Percentiles rank a stretch among this genome's conserved stretches.
Evolutionary conservation across 2,329 filamentous ascomycete species (phyloP).

Genomic region (Zopfia rhizophila): DNA sequence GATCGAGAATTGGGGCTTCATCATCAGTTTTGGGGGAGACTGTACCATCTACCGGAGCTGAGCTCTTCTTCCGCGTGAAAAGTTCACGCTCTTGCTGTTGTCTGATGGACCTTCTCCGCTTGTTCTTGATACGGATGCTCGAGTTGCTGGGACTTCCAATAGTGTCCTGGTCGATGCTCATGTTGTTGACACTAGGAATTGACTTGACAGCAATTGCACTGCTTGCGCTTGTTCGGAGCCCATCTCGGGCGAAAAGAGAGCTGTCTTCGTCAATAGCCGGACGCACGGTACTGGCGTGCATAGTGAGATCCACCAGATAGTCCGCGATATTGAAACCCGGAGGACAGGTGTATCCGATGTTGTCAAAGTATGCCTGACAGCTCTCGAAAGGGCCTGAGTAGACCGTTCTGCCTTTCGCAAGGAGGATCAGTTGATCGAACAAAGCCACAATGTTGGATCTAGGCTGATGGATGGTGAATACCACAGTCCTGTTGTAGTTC

Average conservation of each 20-base stretch:
- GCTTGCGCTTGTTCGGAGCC: constrained; percentile 78
- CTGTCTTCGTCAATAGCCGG: constrained; percentile 67
- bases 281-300: constrained; percentile 80
- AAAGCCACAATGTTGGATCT: constrained; percentile 97
- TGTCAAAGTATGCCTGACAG: constrained; percentile 93
- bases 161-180: constrained; percentile 72
- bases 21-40: constrained; percentile 71
- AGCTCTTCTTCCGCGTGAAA: constrained; percentile 81
- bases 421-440: constrained; percentile 91
- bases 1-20: constrained; percentile 64
- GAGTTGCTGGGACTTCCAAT: constrained; percentile 70
- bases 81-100: constrained; percentile 89
- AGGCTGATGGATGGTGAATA: constrained; percentile 98
- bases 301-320: constrained; percentile 95
- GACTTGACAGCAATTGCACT: constrained; percentile 91
- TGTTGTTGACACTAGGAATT: constrained; percentile 82
- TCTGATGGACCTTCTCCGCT: constrained; percentile 82
- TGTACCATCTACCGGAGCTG: constrained; percentile 60
- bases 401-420: constrained; percentile 89
- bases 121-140: constrained; percentile 72
- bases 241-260: constrained; percentile 69
- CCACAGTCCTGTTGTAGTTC: constrained; percentile 94
- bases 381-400: constrained; percentile 91
- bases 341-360: constrained; percentile 90
- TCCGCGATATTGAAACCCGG: constrained; percentile 99